Conservation (phyloP, 495 filamentous ascomycete genomes). For the Platismatia glauca region DNA sequence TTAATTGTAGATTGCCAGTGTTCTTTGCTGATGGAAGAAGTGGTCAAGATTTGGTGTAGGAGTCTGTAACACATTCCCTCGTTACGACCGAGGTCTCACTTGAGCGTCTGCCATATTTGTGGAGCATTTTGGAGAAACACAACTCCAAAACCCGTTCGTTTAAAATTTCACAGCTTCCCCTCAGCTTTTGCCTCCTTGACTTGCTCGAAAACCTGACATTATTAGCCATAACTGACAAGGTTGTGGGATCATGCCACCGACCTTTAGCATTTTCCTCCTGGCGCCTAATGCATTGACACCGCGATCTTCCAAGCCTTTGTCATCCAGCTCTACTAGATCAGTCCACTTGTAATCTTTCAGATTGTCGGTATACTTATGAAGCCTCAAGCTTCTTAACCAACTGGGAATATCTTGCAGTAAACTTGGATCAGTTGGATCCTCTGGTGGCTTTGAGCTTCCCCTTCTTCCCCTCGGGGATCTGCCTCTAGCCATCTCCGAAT, state of each 20-base stretch:
- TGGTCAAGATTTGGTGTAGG: neutral
- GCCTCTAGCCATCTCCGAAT: slow-evolving; percentile 80
- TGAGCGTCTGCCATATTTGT: neutral
- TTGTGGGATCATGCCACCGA: slow-evolving; percentile 30
- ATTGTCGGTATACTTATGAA: slow-evolving; percentile 99
- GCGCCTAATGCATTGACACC: slow-evolving; percentile 94
- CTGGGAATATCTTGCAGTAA: slow-evolving; percentile 91
- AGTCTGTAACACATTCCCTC: neutral
- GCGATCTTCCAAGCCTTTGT: slow-evolving; percentile 84
- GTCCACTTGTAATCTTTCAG: slow-evolving; percentile 95
- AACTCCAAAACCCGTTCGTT: neutral
- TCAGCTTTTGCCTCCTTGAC: slow-evolving; percentile 71
- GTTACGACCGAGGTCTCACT: neutral
- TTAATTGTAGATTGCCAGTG: neutral
- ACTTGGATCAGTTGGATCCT: slow-evolving; percentile 87
- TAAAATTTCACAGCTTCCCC: slow-evolving; percentile 44
- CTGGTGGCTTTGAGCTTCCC: slow-evolving; percentile 93
- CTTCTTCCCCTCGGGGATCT: slow-evolving; percentile 86
- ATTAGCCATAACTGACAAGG: slow-evolving; percentile 20
- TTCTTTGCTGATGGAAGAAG: neutral
- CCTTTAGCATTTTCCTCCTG: slow-evolving; percentile 96
- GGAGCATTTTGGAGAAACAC: neutral
- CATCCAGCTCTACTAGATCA: slow-evolving; percentile 85
- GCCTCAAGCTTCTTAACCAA: slow-evolving; percentile 87
- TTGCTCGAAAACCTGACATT: slow-evolving; percentile 74